Conservation (phyloP, 768 basidiomycete species). For the Roridomyces roridus region DNA sequence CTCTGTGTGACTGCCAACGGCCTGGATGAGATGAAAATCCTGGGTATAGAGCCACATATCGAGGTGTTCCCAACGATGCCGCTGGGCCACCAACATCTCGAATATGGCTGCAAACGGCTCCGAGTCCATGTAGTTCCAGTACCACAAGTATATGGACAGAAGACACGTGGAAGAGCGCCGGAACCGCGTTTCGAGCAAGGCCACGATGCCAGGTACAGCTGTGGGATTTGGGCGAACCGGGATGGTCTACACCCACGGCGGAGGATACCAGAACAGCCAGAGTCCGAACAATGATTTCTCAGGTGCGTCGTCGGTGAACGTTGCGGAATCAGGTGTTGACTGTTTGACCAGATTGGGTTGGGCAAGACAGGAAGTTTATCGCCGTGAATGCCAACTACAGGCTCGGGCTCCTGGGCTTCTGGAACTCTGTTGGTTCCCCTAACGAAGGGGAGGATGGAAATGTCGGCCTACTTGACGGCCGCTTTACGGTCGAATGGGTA, state of each 20-base stretch:
- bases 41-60: too few relatives aligned
- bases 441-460: background rate
- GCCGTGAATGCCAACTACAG: background rate
- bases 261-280: background rate
- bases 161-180: too few relatives aligned
- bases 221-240: background rate
- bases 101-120: too few relatives aligned
- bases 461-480: background rate
- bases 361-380: background rate
- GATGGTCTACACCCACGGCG: background rate
- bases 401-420: background rate
- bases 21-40: too few relatives aligned
- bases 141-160: too few relatives aligned
- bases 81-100: too few relatives aligned
- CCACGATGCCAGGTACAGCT: background rate
- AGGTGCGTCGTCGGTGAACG: background rate
- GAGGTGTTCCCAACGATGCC: too few relatives aligned
- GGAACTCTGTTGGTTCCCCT: background rate
- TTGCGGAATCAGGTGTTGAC: background rate
- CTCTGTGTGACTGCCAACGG: too few relatives aligned
- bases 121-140: too few relatives aligned
- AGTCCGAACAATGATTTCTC: background rate
- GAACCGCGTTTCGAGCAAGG: background rate
- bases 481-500: background rate
- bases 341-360: background rate